Conservation (phyloP, 1,284 basidiomycete species). For the Grifola frondosa region DNA sequence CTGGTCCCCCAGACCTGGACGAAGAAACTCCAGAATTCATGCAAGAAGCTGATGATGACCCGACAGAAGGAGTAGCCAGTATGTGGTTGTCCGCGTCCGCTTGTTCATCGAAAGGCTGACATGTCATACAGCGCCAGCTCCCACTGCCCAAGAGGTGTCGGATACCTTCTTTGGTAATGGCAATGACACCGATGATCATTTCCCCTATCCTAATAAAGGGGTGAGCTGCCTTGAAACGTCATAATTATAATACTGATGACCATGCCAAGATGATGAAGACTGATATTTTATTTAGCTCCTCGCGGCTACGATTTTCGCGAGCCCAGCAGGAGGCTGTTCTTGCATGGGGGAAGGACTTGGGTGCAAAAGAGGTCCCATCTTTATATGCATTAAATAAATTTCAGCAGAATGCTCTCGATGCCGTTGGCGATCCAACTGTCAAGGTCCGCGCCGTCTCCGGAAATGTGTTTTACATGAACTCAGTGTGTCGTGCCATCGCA, state of each 20-base stretch:
- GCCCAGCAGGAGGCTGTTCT: conserved; percentile 10
- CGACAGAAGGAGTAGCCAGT: not conserved
- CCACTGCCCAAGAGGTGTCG: not conserved
- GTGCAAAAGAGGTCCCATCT: conserved; percentile 9
- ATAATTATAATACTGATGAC: not conserved
- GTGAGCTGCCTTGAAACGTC: not conserved
- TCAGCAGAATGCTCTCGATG: not conserved
- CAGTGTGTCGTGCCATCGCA: not conserved
- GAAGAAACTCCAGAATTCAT: too few relatives aligned
- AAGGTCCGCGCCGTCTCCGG: conserved; percentile 2
- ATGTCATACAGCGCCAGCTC: too few relatives aligned
- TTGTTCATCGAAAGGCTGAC: too few relatives aligned
- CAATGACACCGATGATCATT: not conserved
- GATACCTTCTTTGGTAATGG: not conserved
- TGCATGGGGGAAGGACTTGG: conserved; percentile 8
- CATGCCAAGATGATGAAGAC: conserved; percentile 10
- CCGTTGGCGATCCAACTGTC: conserved; percentile 1
- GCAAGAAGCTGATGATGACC: not conserved
- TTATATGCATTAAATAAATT: conserved; percentile 8
- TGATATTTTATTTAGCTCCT: conserved; percentile 13
- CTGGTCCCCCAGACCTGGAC: too few relatives aligned
- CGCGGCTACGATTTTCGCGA: conserved; percentile 8
- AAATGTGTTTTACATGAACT: conserved; percentile 11
- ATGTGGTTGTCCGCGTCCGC: too few relatives aligned
- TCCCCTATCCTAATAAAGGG: conserved; percentile 6